Evolutionary conservation across 2,329 filamentous ascomycete species (phyloP), one percentile per base, ranked within the genome.

Genomic region (Podosphaera xanthii): DNA sequence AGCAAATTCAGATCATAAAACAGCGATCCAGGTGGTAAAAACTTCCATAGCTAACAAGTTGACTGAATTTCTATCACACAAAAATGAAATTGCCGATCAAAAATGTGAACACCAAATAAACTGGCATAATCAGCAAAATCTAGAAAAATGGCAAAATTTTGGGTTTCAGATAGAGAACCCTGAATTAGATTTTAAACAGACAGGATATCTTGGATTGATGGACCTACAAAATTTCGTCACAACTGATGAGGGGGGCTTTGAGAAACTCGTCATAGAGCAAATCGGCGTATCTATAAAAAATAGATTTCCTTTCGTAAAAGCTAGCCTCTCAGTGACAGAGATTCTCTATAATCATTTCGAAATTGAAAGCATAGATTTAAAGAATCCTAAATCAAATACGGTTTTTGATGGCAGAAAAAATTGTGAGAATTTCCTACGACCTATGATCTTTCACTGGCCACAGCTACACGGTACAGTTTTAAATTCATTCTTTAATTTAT

Each of bases 281-380:
- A 84, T 87, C 2, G 81, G 83, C 5, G 81, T 82, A 66, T 79
- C 86, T 1, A 66, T 79, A 31, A 74, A 81, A 58, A 80, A 88
- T 68, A 81, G 91, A 44, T 96, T 90, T 69, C 92, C 92, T 0
- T 77, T 98, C 63, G 89, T 90, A 3, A 80, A 86, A 60, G 87
- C 89, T 9, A 95, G 89, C 67, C 73, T 97, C 63, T 83, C 88
- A 0, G 82, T 96, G 44, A 97, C 91, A 0, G 78, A 84, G 65
- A 87, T 94, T 44, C 73, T 98, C 2, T 97, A 92, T 70, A 89
- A 97, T 65, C 89, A 97, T 70, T 98, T 98, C 66, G 89, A 95
- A 61, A 86, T 97, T 46, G 89, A 94, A 65, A 87, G 84, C 69
- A 79, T 82, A 2, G 88, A 94, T 58, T 73, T 85, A 57, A 85